Evolutionary conservation across 371 early-diverging fungal genomes (phyloP).

Genomic region (Syncephalastrum sp.): DNA sequence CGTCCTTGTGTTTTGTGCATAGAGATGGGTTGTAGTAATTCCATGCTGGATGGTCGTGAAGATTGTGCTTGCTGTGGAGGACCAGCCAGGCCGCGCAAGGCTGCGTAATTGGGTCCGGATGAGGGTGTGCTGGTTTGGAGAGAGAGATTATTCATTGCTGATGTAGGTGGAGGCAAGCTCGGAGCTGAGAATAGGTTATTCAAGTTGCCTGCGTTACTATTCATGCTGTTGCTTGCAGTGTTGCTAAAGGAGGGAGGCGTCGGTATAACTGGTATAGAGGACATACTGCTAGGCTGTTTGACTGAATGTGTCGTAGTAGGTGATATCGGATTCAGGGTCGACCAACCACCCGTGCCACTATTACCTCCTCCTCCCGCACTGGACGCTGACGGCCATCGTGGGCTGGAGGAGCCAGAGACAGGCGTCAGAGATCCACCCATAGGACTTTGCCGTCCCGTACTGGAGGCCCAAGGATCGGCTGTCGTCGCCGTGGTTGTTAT

Average conservation of each 20-base stretch:
- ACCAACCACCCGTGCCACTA: too few species aligned
- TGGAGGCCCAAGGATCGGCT: conserved; percentile 3
- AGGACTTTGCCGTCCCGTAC: conserved; percentile 11
- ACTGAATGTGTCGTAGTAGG: neutral
- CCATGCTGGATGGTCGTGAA: conserved; percentile 21
- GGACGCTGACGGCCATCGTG: neutral
- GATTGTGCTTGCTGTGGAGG: conserved; percentile 9
- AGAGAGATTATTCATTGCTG: conserved; percentile 4
- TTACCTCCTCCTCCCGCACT: too few species aligned
- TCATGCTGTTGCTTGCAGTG: conserved; percentile 4
- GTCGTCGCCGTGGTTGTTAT: conserved; percentile 9
- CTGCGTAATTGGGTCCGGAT: conserved; percentile 12
- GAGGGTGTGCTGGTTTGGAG: conserved; percentile 1
- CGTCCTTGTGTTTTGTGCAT: conserved; percentile 4
- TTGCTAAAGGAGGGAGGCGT: conserved; percentile 3
- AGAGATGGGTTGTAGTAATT: conserved; percentile 25
- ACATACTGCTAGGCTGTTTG: neutral
- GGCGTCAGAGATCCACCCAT: conserved; percentile 11
- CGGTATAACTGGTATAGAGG: neutral
- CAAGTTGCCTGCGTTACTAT: neutral
- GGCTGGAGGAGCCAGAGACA: conserved; percentile 10
- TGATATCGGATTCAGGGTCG: neutral
- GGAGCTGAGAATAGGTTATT: conserved; percentile 9
- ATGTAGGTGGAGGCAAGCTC: conserved; percentile 13
- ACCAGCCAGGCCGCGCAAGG: conserved; percentile 9